phyloP scores from a whole-genome alignment of 257 asterid species.

The Solanum tacnaense region DNA sequence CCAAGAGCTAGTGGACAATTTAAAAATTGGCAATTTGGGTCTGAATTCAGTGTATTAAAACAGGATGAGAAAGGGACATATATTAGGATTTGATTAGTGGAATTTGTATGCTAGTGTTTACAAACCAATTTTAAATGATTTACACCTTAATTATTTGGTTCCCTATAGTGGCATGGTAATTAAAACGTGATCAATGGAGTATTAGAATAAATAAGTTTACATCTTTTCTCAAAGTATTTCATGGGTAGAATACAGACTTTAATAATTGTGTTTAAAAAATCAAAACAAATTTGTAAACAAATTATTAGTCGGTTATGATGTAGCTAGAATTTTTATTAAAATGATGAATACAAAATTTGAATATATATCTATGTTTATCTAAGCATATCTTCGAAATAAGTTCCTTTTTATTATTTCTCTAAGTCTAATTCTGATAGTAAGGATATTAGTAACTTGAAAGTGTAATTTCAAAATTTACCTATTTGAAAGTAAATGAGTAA shows the following conservation, averaged over 20 bases:
- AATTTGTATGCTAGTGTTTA: too few species aligned
- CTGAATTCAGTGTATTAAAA: background rate
- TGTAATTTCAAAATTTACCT: too few species aligned
- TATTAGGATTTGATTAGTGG: too few species aligned
- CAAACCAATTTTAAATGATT: too few species aligned
- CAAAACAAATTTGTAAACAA: too few species aligned
- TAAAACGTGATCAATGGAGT: background rate
- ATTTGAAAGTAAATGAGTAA: background rate
- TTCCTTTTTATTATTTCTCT: too few species aligned
- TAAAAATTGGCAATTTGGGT: background rate
- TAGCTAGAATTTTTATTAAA: too few species aligned
- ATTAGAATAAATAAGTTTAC: too few species aligned
- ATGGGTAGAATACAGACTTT: background rate
- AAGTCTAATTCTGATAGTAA: too few species aligned
- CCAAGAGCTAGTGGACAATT: too few species aligned
- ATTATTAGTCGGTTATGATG: background rate
- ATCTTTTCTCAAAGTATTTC: background rate
- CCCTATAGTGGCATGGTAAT: background rate
- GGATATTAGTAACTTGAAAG: background rate
- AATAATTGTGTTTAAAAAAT: background rate
- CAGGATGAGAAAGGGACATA: background rate
- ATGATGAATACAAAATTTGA: too few species aligned
- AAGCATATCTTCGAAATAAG: fast-evolving
- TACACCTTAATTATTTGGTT: background rate
- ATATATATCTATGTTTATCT: background rate